Evolutionary conservation across 345 rosid genomes (phyloP), one percentile per base, ranked within the genome.

Genomic region (Hirschfeldia incana): DNA sequence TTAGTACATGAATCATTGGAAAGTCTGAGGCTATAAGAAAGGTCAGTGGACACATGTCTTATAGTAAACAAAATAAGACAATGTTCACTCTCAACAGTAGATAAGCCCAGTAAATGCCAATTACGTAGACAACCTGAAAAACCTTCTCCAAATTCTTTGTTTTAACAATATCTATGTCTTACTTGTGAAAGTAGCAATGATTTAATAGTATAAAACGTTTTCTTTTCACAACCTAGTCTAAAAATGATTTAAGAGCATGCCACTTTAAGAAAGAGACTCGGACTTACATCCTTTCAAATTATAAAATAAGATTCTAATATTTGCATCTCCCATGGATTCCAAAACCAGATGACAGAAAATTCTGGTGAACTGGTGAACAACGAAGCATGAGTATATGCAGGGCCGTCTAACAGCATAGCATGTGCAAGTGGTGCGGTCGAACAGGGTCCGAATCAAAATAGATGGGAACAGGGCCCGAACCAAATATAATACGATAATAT

Each of bases 181-280:
- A 72, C 68, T 71, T 65, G 76, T 42, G 68, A 72, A 53, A 28
- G 72, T 39, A 78, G n/a, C 69, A 79, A 49, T 15, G 39, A 49
- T 60, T 33, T 60, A 55, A 15, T 5, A 15, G 36, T 68, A 65
- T 34, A 73, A 15, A 28, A 4, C 15, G 64, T 58, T 5, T 26
- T 28, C 21, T 39, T 36, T 28, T 51, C 7, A 32, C 36, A 64
- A 55, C 77, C 16, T 2, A 4, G 60, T 62, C 66, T 34, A 73
- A 15, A 51, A 16, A 7, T 16, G 64, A 12, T 27, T 33, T 32
- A 55, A 75, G 69, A 70, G 64, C 33, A 75, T 28, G 27, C 1
- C 67, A 8, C 39, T 65, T 32, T 10, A 2, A 26, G 36, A 64
- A 64, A 42, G 30, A 51, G 7, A 75, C 75, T 65, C 72, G 26